Evolutionary conservation across 1,284 basidiomycete species (phyloP).

Genomic region (Xanthoconium separans): DNA sequence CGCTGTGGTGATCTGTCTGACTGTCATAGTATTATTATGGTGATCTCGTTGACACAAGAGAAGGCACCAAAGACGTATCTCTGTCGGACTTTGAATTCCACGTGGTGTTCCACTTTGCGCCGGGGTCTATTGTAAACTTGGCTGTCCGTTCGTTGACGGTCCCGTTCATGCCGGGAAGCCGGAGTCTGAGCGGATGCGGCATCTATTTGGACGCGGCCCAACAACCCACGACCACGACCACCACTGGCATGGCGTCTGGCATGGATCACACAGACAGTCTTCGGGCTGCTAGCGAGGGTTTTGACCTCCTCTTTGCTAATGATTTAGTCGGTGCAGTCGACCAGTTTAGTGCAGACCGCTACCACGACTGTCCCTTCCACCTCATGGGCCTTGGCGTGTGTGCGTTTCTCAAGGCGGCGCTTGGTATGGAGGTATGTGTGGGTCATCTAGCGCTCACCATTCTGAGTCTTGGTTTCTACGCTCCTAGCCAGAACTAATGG

Average conservation of each 20-base stretch:
- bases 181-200: neutral
- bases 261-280: constrained; percentile 41
- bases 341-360: constrained; percentile 42
- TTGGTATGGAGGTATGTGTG: constrained; percentile 71
- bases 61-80: too few relatives aligned
- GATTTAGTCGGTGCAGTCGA: constrained; percentile 54
- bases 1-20: constrained; percentile 37
- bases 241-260: neutral
- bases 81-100: too few relatives aligned
- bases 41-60: neutral
- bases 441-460: too few relatives aligned
- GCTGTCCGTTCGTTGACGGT: too few relatives aligned
- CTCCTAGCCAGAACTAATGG: constrained; percentile 30
- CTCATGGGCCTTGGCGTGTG: constrained; percentile 69
- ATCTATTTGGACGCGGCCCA: too few relatives aligned
- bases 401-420: constrained; percentile 71
- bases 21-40: constrained; percentile 32
- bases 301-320: constrained; percentile 68
- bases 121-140: too few relatives aligned
- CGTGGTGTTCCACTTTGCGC: too few relatives aligned
- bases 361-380: constrained; percentile 60
- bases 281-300: constrained; percentile 54
- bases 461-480: neutral
- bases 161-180: neutral
- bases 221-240: constrained; percentile 6